Evolutionary conservation across 192 early-diverging fungal species (phyloP).

Genomic region (Entomortierella parvispora): DNA sequence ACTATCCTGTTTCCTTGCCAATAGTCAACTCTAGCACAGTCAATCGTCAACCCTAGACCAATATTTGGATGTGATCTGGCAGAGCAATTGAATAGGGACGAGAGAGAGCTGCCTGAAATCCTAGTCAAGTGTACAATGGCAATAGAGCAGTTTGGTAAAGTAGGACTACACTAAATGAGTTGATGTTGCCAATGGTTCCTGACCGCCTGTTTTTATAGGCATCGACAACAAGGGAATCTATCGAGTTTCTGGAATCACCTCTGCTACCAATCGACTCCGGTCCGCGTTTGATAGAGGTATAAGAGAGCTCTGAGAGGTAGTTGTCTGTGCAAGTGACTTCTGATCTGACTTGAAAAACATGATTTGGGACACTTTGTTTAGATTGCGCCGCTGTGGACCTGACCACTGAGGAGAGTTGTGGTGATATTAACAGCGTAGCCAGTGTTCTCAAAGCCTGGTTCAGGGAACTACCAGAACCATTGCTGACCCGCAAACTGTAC

Average conservation of each 20-base stretch:
- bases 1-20: background rate
- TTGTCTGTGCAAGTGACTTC: background rate
- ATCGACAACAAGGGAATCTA: conserved; percentile 88
- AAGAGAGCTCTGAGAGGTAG: background rate
- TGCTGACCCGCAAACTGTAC: conserved; percentile 78
- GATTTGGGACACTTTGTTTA: conserved; percentile 6
- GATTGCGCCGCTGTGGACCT: conserved; percentile 76
- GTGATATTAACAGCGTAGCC: conserved; percentile 86
- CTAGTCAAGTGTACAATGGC: conserved; percentile 83
- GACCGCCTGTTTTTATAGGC: conserved; percentile 44
- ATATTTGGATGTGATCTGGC: conserved; percentile 87
- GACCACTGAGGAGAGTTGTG: conserved; percentile 62
- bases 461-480: conserved; percentile 91
- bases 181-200: background rate
- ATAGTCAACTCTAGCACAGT: conserved; percentile 63
- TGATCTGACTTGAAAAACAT: background rate
- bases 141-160: conserved; percentile 76
- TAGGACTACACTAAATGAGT: background rate
- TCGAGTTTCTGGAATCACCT: conserved; percentile 84
- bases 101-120: conserved; percentile 77
- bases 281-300: conserved; percentile 80
- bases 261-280: conserved; percentile 78
- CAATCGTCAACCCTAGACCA: conserved; percentile 74
- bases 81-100: conserved; percentile 76
- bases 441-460: conserved; percentile 94